Base-by-base conservation (phyloP, 257 asterid species). In the Penstemon eatonii region DNA sequence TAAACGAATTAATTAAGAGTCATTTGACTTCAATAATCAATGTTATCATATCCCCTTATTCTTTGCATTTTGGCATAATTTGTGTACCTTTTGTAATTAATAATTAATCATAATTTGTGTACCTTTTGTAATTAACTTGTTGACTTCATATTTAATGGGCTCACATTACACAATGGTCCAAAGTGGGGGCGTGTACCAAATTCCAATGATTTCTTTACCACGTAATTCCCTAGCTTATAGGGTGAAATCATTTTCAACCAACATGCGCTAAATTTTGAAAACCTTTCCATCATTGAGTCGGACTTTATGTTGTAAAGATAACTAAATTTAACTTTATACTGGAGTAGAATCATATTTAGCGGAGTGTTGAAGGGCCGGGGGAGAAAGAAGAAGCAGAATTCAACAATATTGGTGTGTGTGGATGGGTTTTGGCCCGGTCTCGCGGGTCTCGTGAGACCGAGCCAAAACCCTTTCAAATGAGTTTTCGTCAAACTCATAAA, bases 181-280 rank as follows among this genome's bases (percentile, higher is more conserved):
- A 65, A 60, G 70, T 73, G 76, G 76, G 61, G 45, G 66, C 12
- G 68, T 74, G 61, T 47, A 60, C 51, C 57, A 69, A 73, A 66
- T 47, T 65, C 42, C 57, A 69, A 73, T 78, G 58, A 66, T 70
- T 65, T 73, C 76, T 25, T 25, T 25, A 73, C 67, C 79, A 46
- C 38, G 76, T 15, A 15, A 15, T 65, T 25, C 33, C 33, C 33
- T 77, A 65, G 43, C n/a, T 70, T 75, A 12, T n/a, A 41, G 13
- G 68, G 63, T 63, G 63, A 43, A 63, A 33, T 64, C 63, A 69
- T 45, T 62, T 56, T 40, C 66, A 53, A 25, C 63, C 10, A 5
- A 36, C 44, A 63, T 39, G 45, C 59, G 60, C 37, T 70, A 69
- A 71, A 54, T 25, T 25, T 25, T 25, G 33, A 25, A 25, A 25